Conservation (phyloP, 352 stramenopile genomes). For the Albugo candida region DNA sequence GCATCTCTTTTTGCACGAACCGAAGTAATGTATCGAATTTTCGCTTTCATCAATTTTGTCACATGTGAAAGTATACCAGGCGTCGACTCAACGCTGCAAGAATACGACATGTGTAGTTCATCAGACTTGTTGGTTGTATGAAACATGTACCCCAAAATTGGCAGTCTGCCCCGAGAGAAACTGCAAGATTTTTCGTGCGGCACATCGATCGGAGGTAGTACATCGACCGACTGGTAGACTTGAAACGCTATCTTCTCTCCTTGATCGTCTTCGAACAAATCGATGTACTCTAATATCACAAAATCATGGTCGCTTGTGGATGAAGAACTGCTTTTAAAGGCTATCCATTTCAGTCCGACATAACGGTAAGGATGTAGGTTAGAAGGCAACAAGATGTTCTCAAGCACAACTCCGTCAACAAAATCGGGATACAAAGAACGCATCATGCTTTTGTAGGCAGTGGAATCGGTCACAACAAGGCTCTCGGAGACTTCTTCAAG, state of each 20-base stretch:
- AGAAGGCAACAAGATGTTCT: conserved; percentile 60
- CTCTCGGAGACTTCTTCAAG: conserved; percentile 70
- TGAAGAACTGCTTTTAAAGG: conserved; percentile 64
- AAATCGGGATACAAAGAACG: conserved; percentile 67
- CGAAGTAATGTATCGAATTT: conserved; percentile 72
- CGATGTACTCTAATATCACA: conserved; percentile 73
- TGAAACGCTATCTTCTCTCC: conserved; percentile 68
- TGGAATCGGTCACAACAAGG: conserved; percentile 61
- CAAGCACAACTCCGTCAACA: conserved; percentile 54
- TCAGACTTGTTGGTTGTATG: conserved; percentile 56
- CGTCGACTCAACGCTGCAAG: conserved; percentile 72
- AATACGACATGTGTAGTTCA: conserved; percentile 75
- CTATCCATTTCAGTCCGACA: conserved; percentile 68
- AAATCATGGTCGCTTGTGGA: conserved; percentile 68
- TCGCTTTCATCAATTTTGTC: conserved; percentile 70
- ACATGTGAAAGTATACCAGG: conserved; percentile 75
- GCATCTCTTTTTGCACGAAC: conserved; percentile 45
- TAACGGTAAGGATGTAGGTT: conserved; percentile 46
- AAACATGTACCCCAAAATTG: conserved; percentile 77
- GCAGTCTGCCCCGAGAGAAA: conserved; percentile 53
- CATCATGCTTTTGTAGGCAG: conserved; percentile 75
- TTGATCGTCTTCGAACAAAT: conserved; percentile 75
- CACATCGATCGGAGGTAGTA: conserved; percentile 21
- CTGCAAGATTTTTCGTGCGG: conserved; percentile 33
- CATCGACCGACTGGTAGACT: conserved; percentile 69